Base-by-base conservation (phyloP, 2,329 filamentous ascomycete species). In the Talaromyces islandicus region DNA sequence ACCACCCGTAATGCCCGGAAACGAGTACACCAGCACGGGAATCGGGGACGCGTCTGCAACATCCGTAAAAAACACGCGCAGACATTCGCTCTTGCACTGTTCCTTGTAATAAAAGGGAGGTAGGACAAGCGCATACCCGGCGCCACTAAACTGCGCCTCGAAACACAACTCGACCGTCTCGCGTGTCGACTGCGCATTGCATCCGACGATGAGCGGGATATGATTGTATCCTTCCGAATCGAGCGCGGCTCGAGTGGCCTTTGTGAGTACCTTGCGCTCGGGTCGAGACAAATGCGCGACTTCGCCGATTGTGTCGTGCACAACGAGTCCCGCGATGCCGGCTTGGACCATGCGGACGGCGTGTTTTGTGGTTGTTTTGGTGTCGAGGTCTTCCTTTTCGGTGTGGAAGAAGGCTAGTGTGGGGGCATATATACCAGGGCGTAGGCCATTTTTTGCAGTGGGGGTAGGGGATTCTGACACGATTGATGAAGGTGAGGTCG, bases 161-260 rank as follows among this genome's bases (percentile, higher is more conserved):
- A 66, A 63, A 57, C 81, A 71, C 65, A 77, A 81, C 63, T 84
- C 78, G 59, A 90, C 80, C 14, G 85, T 84, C 74, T 91, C 88
- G 60, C 85, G 80, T 10, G 85, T 88, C 57, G 86, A 88, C 69
- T 89, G 87, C 57, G 83, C 81, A 58, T 87, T 87, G 68, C 87
- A 90, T 48, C 89, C 88, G 43, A 89, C 88, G 61, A 91, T 87
- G 64, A 91, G 74, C 50, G 43, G 54, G 4, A 51, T 3, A 4
- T 46, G n/a, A 10, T 21, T 43, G 6, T 54, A 38, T 1, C 53
- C 53, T 14, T 56, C 9, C 4, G 35, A 11, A 7, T 43, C 50
- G 11, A 60, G n/a, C 86, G 58, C 56, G 58, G 60, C 54, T 56
- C 54, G 48, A 78, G 69, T 82, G 53, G 83, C 75, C 12, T 80